These are phyloP conservation scores for Cryptococcus hybrid DNA, from an alignment of 1,284 basidiomycete genomes.

Conservation along the genomic window DNA sequence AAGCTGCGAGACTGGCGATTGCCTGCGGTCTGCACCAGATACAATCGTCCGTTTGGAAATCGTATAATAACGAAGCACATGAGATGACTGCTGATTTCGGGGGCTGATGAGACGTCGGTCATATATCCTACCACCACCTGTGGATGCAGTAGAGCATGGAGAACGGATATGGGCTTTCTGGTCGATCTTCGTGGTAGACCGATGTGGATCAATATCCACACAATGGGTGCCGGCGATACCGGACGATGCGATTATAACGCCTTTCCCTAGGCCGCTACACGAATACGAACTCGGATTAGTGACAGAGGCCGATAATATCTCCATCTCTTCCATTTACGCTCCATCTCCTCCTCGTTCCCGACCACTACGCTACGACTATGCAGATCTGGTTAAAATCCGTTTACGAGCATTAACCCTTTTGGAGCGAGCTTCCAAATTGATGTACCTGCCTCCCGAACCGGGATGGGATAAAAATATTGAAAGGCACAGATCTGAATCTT, in stretches of 20 bases:
- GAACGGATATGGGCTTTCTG: slow-evolving; percentile 47
- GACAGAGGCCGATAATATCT: slow-evolving; percentile 26
- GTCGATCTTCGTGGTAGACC: slow-evolving; percentile 32
- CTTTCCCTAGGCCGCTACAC: slow-evolving; percentile 35
- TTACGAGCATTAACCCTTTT: slow-evolving; percentile 29
- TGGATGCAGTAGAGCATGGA: slow-evolving; percentile 36
- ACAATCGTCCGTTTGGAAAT: slow-evolving; percentile 24
- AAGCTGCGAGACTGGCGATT: slow-evolving; percentile 33
- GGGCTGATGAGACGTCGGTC: slow-evolving; percentile 31
- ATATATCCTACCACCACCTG: slow-evolving; percentile 29
- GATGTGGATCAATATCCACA: slow-evolving; percentile 28
- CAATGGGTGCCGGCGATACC: slow-evolving; percentile 32
- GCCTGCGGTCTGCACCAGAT: slow-evolving; percentile 41
- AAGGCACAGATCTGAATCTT: neutral
- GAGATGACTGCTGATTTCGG: slow-evolving; percentile 18
- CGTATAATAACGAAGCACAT: slow-evolving; percentile 1
- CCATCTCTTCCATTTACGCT: slow-evolving; percentile 20
- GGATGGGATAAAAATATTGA: slow-evolving; percentile 18
- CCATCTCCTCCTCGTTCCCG: slow-evolving; percentile 4
- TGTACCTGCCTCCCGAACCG: slow-evolving; percentile 37
- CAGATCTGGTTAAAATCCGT: slow-evolving; percentile 25
- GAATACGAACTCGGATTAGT: slow-evolving; percentile 43
- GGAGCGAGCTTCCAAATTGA: slow-evolving; percentile 37
- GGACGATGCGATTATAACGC: slow-evolving; percentile 35
- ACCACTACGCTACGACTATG: slow-evolving; percentile 10